These are phyloP conservation scores for Ichthyophonus hoferi DNA, from an alignment of 208 protist genomes.

Conservation along the genomic window DNA sequence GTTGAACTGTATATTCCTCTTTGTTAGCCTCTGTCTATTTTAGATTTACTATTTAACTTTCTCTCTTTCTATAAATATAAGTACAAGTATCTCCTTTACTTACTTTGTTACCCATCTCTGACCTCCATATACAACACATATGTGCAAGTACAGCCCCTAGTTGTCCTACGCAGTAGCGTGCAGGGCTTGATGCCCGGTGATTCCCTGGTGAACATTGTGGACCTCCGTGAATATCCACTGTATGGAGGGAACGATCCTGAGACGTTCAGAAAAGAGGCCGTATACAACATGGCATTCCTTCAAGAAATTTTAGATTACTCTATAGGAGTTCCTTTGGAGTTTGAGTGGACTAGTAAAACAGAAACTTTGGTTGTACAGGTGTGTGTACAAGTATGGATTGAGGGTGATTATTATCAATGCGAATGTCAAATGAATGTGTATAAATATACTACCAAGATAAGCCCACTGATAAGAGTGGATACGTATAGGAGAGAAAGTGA, in stretches of 20 bases:
- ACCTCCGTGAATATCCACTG: not conserved
- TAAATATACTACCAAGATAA: not conserved
- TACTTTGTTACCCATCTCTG: no score
- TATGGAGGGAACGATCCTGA: not conserved
- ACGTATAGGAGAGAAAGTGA: not conserved
- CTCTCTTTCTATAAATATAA: not conserved
- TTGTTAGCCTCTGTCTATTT: not conserved
- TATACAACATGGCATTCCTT: not conserved
- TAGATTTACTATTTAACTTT: not conserved
- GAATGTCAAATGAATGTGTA: not conserved
- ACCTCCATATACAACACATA: not conserved
- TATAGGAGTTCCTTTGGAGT: not conserved
- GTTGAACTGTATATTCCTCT: not conserved
- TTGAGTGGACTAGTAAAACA: not conserved
- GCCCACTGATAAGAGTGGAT: not conserved
- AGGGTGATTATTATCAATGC: not conserved
- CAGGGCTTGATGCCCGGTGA: not conserved
- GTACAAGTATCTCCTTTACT: no score
- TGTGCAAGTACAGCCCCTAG: not conserved
- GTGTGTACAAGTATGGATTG: not conserved
- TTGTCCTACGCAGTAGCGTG: not conserved
- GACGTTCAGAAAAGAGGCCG: not conserved
- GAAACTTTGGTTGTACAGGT: not conserved
- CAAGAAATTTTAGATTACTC: not conserved
- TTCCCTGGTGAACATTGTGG: not conserved